Evolutionary conservation across 176 grass and related monocot species (phyloP).

Genomic region (Canna indica): DNA sequence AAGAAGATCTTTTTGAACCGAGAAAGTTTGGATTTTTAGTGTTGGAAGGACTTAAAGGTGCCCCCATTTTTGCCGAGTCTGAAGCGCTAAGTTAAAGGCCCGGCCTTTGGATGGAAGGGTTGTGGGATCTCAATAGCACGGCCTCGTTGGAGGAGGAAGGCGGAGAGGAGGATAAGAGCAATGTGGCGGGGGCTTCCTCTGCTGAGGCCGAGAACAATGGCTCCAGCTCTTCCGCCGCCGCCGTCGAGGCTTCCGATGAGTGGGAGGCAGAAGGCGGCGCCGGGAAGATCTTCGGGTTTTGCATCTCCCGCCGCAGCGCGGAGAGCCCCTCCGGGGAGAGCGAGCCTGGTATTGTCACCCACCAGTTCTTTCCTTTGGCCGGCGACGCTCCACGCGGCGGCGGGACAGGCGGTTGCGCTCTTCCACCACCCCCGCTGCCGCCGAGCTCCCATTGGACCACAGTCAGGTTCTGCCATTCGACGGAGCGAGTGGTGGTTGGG

Average conservation of each 20-base stretch:
- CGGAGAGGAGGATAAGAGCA: constrained; percentile 4
- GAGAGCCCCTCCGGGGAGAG: neutral
- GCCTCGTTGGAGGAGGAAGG: neutral
- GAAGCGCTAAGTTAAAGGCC: neutral
- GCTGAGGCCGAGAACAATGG: constrained; percentile 5
- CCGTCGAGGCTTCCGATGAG: neutral
- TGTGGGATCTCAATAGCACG: constrained; percentile 4
- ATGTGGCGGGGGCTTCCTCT: neutral
- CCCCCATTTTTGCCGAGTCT: neutral
- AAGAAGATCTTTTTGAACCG: neutral
- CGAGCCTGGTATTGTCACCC: constrained; percentile 29
- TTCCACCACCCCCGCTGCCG: neutral
- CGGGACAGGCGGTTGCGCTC: neutral
- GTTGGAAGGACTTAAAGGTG: neutral
- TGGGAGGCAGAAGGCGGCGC: neutral
- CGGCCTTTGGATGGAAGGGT: constrained; percentile 1
- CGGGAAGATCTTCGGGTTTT: constrained; percentile 11
- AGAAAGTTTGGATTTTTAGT: neutral
- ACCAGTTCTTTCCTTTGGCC: constrained; percentile 47
- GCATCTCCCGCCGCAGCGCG: neutral
- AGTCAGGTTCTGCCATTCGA: constrained; percentile 9
- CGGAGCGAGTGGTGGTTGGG: neutral
- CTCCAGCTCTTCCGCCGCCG: neutral
- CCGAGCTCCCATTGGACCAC: constrained; percentile 6
- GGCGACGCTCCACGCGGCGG: neutral